These are phyloP conservation scores for Plantago lanceolata DNA, from an alignment of 305 asterid genomes.

Conservation along the genomic window DNA sequence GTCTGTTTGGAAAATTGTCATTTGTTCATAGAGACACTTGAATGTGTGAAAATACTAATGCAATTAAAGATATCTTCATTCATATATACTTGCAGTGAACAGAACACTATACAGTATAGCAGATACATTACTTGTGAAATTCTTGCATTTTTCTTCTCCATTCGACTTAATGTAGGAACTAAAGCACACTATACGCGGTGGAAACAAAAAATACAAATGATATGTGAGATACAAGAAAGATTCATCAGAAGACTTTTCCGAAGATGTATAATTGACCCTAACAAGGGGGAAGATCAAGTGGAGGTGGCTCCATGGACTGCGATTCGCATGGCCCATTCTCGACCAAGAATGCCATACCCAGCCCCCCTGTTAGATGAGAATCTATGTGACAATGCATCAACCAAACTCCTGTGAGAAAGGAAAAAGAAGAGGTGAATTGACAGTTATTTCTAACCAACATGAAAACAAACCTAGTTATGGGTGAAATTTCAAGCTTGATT, in stretches of 20 bases:
- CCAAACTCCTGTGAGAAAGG: conserved; percentile 46
- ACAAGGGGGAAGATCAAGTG: conserved; percentile 54
- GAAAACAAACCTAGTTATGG: neutral
- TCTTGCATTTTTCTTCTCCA: neutral
- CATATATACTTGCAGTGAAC: neutral
- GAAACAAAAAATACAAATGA: neutral
- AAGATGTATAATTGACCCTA: conserved; percentile 20
- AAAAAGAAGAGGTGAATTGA: conserved; percentile 1
- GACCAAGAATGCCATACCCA: conserved; percentile 48
- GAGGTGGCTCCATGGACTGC: conserved; percentile 49
- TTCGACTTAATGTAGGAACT: conserved; percentile 2
- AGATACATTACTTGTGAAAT: neutral
- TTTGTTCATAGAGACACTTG: neutral
- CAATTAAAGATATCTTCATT: neutral
- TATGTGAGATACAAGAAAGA: neutral
- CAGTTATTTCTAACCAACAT: neutral
- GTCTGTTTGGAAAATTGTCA: too few species aligned
- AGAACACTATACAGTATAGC: neutral
- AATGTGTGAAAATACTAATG: neutral
- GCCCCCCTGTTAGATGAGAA: conserved; percentile 51
- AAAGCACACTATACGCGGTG: neutral
- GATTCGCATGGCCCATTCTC: conserved; percentile 42
- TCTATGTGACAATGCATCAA: conserved; percentile 58
- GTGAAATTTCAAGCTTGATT: neutral
- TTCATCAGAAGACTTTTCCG: neutral